phyloP scores from a whole-genome alignment of 345 rosid species.

The Aurinia saxatilis region DNA sequence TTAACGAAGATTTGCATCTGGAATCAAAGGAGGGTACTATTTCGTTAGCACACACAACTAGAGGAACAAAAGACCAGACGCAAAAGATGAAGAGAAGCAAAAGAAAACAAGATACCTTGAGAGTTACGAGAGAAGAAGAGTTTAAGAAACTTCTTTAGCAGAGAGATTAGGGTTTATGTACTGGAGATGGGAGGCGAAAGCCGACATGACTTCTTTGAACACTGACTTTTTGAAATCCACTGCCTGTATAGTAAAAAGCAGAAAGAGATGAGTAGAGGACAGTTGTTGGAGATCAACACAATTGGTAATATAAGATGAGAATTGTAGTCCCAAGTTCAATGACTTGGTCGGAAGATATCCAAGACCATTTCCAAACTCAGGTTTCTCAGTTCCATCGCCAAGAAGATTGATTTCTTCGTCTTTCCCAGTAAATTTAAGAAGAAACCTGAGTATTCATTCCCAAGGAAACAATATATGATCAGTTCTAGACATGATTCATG shows the following conservation, averaged over 20 bases:
- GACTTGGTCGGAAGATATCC: conserved; percentile 69
- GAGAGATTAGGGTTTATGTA: no score
- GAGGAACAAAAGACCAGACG: no score
- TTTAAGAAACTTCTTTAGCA: no score
- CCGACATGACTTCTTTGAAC: conserved; percentile 63
- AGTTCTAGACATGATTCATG: background rate
- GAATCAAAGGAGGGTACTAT: no score
- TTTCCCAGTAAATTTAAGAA: conserved; percentile 68
- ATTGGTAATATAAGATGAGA: background rate
- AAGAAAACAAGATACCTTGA: no score
- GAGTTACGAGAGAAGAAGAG: no score
- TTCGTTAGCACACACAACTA: no score
- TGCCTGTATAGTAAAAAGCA: conserved; percentile 40
- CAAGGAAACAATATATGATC: background rate
- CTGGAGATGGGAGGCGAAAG: conserved; percentile 55
- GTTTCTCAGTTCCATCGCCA: conserved; percentile 85
- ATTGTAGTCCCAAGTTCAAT: conserved; percentile 44
- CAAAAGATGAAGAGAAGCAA: no score
- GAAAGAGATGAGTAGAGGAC: background rate
- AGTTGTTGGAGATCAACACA: background rate
- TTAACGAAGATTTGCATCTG: no score
- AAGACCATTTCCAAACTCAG: conserved; percentile 83
- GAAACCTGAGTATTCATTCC: conserved; percentile 51
- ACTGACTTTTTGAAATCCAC: conserved; percentile 91
- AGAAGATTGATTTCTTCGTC: conserved; percentile 82